Percentiles rank a stretch among this genome's conserved stretches.
Conservation (phyloP, 1,284 basidiomycete genomes). For the Ceratobasidium sp. region DNA sequence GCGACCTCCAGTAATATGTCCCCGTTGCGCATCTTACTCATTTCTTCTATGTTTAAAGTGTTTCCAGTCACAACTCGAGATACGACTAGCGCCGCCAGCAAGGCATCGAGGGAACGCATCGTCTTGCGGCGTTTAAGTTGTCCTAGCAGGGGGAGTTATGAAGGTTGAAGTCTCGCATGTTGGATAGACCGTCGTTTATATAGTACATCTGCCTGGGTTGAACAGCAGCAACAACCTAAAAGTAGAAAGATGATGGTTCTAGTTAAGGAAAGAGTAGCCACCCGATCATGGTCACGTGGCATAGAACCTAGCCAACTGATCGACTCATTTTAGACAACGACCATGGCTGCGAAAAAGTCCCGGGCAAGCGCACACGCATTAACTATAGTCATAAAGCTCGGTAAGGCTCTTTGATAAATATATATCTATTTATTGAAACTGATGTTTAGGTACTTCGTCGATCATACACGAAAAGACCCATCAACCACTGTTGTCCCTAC, state of each 20-base stretch:
- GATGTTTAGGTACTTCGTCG: slow-evolving; percentile 83
- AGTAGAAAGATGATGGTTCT: neutral
- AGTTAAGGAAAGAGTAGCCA: slow-evolving; percentile 16
- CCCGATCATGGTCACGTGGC: slow-evolving; percentile 30
- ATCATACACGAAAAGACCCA: slow-evolving; percentile 93
- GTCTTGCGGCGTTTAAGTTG: neutral
- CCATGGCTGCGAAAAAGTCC: slow-evolving; percentile 37
- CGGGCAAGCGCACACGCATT: slow-evolving; percentile 46
- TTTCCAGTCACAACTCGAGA: neutral
- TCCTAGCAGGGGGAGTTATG: neutral
- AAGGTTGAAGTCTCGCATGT: neutral
- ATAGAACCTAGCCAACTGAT: neutral
- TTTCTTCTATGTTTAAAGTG: neutral
- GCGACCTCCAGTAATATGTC: neutral
- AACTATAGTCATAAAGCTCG: slow-evolving; percentile 90
- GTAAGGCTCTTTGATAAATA: slow-evolving; percentile 60
- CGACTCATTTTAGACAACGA: slow-evolving; percentile 41
- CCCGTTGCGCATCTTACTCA: neutral
- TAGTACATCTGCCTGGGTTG: neutral
- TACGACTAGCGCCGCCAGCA: neutral
- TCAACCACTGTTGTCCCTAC: slow-evolving; percentile 88
- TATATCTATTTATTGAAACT: slow-evolving; percentile 44
- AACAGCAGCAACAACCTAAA: neutral
- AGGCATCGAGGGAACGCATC: neutral
- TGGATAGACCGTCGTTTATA: neutral